phyloP scores from a whole-genome alignment of 768 basidiomycete genomes.

The Fibroporia radiculosa region DNA sequence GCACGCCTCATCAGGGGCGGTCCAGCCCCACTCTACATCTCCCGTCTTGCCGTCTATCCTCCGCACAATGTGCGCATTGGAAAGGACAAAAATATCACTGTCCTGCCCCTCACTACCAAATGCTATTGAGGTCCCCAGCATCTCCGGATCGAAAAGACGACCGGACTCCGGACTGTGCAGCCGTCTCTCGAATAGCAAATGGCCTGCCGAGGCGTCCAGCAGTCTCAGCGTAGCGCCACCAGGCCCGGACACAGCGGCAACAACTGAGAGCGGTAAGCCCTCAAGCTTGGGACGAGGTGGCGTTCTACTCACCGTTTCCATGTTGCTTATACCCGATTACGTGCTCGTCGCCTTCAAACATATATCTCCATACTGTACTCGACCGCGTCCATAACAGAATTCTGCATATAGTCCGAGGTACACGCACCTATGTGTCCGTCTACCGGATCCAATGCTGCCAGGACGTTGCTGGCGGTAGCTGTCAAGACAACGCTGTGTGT shows the following conservation, averaged over 20 bases:
- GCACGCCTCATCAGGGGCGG: conserved; percentile 59
- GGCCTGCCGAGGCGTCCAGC: conserved; percentile 58
- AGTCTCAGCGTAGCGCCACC: conserved; percentile 62
- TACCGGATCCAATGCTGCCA: conserved; percentile 61
- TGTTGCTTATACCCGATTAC: conserved; percentile 57
- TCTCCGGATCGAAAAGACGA: conserved; percentile 41
- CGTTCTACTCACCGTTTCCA: conserved; percentile 45
- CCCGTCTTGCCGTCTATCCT: conserved; percentile 46
- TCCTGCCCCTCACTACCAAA: conserved; percentile 29
- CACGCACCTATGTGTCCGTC: conserved; percentile 67
- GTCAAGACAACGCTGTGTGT: conserved; percentile 49
- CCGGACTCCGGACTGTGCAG: conserved; percentile 42
- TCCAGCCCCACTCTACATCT: conserved; percentile 62
- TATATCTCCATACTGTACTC: conserved; percentile 68
- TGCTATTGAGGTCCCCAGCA: conserved; percentile 47
- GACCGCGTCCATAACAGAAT: conserved; percentile 3
- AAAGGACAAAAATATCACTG: conserved; percentile 42
- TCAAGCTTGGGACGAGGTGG: too few species aligned
- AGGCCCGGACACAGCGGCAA: conserved; percentile 70
- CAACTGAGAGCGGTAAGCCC: conserved; percentile 36
- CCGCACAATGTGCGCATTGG: conserved; percentile 52
- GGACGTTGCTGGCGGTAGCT: conserved; percentile 66
- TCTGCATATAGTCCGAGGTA: not conserved
- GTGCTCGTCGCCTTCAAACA: conserved; percentile 62
- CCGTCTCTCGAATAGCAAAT: conserved; percentile 55